Percentiles rank a stretch among this genome's conserved stretches.
Conservation (phyloP, 768 basidiomycete species). For the Strobilomyces dryophilus region DNA sequence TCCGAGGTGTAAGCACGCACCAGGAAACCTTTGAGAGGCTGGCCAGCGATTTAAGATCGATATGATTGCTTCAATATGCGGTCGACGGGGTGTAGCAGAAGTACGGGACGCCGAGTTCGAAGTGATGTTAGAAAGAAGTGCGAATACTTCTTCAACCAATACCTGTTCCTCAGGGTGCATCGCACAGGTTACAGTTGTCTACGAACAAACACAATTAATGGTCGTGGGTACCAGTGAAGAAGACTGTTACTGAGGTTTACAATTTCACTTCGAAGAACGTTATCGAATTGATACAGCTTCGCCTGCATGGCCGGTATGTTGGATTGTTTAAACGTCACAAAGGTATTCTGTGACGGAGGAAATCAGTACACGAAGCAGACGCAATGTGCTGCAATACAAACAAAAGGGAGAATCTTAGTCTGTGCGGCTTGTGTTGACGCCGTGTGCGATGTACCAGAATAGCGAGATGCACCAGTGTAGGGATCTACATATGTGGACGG, state of each 20-base stretch:
- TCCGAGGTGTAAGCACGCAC: slow-evolving; percentile 33
- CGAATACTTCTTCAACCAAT: slow-evolving; percentile 59
- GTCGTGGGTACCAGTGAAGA: background rate
- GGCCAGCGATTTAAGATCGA: slow-evolving; percentile 76
- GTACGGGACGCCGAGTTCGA: slow-evolving; percentile 29
- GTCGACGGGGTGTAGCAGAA: slow-evolving; percentile 34
- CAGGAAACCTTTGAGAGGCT: slow-evolving; percentile 63
- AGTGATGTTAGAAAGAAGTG: slow-evolving; percentile 50
- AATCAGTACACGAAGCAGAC: background rate
- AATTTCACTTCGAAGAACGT: slow-evolving; percentile 60
- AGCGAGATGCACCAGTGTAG: slow-evolving; percentile 68
- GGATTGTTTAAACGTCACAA: slow-evolving; percentile 81
- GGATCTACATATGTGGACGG: slow-evolving; percentile 55
- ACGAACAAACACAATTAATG: background rate
- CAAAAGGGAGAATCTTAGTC: slow-evolving; percentile 49
- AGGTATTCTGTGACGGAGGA: slow-evolving; percentile 42
- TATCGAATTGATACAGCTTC: slow-evolving; percentile 75
- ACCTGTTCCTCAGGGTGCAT: slow-evolving; percentile 62
- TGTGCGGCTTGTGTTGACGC: slow-evolving; percentile 27
- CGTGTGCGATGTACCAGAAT: slow-evolving; percentile 39
- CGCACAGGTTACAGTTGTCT: slow-evolving; percentile 71
- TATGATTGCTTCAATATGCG: slow-evolving; percentile 59
- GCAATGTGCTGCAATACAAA: slow-evolving; percentile 26
- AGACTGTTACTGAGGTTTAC: slow-evolving; percentile 38
- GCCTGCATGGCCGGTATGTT: slow-evolving; percentile 74